Percentiles rank a stretch among this genome's conserved stretches.
phyloP scores from a whole-genome alignment of 495 filamentous ascomycete species.

The Amphirosellinia nigrospora region DNA sequence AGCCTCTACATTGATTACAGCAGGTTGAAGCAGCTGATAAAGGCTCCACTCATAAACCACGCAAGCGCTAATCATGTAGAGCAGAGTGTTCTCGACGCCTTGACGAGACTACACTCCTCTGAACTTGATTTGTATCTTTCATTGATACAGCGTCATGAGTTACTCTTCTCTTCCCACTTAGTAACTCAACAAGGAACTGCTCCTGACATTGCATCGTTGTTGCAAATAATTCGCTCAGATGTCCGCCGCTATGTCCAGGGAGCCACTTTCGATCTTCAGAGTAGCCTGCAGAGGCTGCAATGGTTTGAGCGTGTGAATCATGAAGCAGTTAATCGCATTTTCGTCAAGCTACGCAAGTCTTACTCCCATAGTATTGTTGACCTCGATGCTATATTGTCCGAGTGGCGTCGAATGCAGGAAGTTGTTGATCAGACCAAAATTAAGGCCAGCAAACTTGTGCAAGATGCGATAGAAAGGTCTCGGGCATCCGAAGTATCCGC shows the following conservation, averaged over 20 bases:
- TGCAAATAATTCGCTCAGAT: background rate
- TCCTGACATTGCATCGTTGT: background rate
- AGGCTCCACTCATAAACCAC: background rate
- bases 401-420: constrained; percentile 9
- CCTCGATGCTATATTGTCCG: background rate
- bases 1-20: constrained; percentile 36
- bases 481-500: background rate
- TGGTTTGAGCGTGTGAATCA: constrained; percentile 20
- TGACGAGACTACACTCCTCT: background rate
- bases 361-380: background rate
- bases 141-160: constrained; percentile 3
- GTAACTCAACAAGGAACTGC: background rate
- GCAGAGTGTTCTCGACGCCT: background rate
- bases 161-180: background rate
- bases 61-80: background rate
- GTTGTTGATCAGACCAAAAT: background rate
- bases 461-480: background rate
- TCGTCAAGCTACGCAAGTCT: constrained; percentile 2
- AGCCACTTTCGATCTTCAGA: constrained; percentile 1
- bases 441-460: background rate
- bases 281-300: background rate
- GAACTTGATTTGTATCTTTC: constrained; percentile 13
- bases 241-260: background rate
- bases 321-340: constrained; percentile 1
- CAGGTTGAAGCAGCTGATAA: constrained; percentile 28